phyloP scores from a whole-genome alignment of 2,329 filamentous ascomycete genomes.

The Huntiella abstrusa region DNA sequence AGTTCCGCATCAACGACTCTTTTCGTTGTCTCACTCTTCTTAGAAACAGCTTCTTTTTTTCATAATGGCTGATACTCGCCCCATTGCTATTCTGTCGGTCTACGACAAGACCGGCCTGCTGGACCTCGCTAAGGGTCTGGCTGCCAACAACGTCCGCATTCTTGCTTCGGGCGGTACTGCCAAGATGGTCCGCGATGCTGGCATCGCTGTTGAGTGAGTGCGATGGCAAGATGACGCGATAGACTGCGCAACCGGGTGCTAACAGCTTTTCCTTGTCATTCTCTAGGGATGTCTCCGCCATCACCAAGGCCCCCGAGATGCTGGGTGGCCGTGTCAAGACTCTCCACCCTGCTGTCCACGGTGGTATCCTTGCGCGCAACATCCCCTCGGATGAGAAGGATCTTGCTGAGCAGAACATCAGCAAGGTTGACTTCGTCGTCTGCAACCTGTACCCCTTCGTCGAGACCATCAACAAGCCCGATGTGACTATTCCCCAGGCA shows the following conservation, averaged over 20 bases:
- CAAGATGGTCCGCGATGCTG: constrained; percentile 90
- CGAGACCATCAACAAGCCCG: constrained; percentile 90
- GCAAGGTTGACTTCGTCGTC: constrained; percentile 88
- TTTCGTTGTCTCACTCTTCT: background rate
- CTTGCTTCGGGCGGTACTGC: constrained; percentile 90
- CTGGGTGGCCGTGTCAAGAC: constrained; percentile 75
- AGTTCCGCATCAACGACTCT: constrained; percentile 5
- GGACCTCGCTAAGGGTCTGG: constrained; percentile 78
- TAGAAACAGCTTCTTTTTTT: background rate
- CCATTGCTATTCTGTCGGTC: constrained; percentile 83
- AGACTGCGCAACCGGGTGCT: background rate
- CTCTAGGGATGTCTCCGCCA: constrained; percentile 78
- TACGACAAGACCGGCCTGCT: constrained; percentile 96
- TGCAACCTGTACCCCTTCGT: constrained; percentile 99
- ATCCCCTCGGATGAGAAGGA: constrained; percentile 94
- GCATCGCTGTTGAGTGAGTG: constrained; percentile 79
- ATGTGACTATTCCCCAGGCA: constrained; percentile 88
- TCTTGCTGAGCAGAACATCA: constrained; percentile 81
- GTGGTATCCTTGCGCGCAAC: constrained; percentile 81
- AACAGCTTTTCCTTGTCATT: background rate
- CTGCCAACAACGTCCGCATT: constrained; percentile 76
- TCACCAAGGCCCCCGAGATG: constrained; percentile 95
- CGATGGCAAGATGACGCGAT: background rate
- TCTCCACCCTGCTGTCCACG: constrained; percentile 81
- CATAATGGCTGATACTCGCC: constrained; percentile 26